Evolutionary conservation across 2,329 filamentous ascomycete genomes (phyloP).

Genomic region (Aspergillus thermomutatus): DNA sequence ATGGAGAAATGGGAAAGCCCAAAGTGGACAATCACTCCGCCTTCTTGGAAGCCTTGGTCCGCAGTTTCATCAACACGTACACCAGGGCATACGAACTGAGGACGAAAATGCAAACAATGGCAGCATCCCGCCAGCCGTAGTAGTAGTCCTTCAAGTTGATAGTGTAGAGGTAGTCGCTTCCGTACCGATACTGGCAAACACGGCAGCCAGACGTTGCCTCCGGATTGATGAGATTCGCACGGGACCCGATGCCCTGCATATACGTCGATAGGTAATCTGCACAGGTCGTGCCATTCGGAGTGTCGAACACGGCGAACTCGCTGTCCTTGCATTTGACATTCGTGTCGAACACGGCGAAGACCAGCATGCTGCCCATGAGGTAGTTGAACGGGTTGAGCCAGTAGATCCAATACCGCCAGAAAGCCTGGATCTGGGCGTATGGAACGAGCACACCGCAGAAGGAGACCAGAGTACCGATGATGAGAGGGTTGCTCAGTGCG

Average conservation of each 20-base stretch:
- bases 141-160: constrained; percentile 60
- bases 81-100: constrained; percentile 52
- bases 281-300: constrained; percentile 51
- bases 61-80: constrained; percentile 36
- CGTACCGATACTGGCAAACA: constrained; percentile 59
- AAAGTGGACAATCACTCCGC: constrained; percentile 19
- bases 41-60: constrained; percentile 35
- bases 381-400: constrained; percentile 32
- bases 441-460: constrained; percentile 31
- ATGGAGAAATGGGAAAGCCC: background rate
- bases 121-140: constrained; percentile 65
- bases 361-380: constrained; percentile 27
- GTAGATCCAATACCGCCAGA: constrained; percentile 34
- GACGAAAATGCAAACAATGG: constrained; percentile 55
- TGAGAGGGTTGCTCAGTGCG: constrained; percentile 70
- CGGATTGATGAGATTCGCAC: constrained; percentile 58
- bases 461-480: constrained; percentile 49
- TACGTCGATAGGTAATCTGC: constrained; percentile 55
- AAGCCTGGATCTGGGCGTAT: constrained; percentile 27
- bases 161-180: constrained; percentile 57
- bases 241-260: constrained; percentile 44
- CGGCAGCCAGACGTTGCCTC: constrained; percentile 53
- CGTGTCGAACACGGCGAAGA: constrained; percentile 23
- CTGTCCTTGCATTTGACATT: constrained; percentile 21
- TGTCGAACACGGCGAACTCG: constrained; percentile 25